phyloP scores from a whole-genome alignment of 2,329 filamentous ascomycete species.

The Claviceps fusiformis region DNA sequence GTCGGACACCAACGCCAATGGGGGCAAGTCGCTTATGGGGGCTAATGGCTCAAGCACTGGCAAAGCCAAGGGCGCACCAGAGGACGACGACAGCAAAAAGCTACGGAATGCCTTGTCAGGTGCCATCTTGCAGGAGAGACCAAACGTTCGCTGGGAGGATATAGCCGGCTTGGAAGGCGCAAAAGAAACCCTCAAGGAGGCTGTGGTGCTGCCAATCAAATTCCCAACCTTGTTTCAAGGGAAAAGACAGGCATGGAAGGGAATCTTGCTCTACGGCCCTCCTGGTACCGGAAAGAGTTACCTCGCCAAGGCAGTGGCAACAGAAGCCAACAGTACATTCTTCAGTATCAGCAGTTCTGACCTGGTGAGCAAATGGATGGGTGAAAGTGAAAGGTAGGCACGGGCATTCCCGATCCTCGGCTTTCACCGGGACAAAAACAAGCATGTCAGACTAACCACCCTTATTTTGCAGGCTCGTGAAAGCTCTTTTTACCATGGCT shows the following conservation, averaged over 20 bases:
- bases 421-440: not conserved
- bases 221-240: constrained; percentile 94
- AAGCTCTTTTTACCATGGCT: constrained; percentile 94
- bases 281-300: constrained; percentile 97
- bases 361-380: constrained; percentile 99
- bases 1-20: constrained; percentile 53
- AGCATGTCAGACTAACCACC: constrained; percentile 10
- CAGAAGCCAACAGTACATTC: constrained; percentile 96
- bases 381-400: constrained; percentile 81
- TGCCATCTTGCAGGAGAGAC: constrained; percentile 87
- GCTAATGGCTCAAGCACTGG: constrained; percentile 55
- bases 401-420: not conserved
- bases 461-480: constrained; percentile 56
- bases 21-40: constrained; percentile 49
- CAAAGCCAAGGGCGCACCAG: constrained; percentile 49
- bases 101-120: constrained; percentile 79
- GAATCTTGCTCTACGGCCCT: constrained; percentile 88
- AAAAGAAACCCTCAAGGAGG: constrained; percentile 95
- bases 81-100: constrained; percentile 91
- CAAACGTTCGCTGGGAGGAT: constrained; percentile 96
- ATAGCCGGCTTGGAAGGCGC: constrained; percentile 87
- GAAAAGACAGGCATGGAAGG: constrained; percentile 96
- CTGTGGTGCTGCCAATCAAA: constrained; percentile 93
- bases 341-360: constrained; percentile 98
- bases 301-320: constrained; percentile 91